Conservation (phyloP, 371 early-diverging fungal genomes). For the Parasitella parasitica region DNA sequence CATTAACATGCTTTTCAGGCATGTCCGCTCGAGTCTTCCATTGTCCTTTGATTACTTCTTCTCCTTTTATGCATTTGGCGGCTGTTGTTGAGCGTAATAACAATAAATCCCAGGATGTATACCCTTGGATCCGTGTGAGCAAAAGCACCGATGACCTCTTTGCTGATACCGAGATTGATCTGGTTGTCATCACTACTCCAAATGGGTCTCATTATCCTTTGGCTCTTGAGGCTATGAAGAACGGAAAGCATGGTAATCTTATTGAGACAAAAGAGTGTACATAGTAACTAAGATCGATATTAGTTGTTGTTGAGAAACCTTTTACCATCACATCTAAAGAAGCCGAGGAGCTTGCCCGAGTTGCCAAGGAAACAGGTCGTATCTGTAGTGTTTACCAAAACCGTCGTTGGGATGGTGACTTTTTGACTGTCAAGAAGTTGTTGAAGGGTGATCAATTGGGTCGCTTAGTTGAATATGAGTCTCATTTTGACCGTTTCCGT, state of each 20-base stretch:
- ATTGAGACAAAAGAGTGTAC: background rate
- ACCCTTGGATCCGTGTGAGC: constrained; percentile 55
- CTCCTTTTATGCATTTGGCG: constrained; percentile 51
- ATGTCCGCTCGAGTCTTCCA: constrained; percentile 61
- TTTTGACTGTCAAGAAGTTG: constrained; percentile 68
- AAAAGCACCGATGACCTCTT: constrained; percentile 60
- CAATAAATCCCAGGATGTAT: constrained; percentile 40
- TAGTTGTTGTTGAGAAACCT: constrained; percentile 78
- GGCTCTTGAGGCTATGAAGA: constrained; percentile 60
- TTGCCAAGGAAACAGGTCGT: constrained; percentile 57
- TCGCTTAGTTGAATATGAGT: constrained; percentile 70
- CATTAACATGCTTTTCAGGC: no score
- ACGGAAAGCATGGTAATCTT: constrained; percentile 63
- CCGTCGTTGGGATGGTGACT: constrained; percentile 83
- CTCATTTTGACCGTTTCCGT: constrained; percentile 77
- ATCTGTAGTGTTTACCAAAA: constrained; percentile 79
- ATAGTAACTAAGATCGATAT: background rate
- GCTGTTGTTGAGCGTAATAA: constrained; percentile 62
- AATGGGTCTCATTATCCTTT: constrained; percentile 67
- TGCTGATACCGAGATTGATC: constrained; percentile 52
- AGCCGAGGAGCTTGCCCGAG: constrained; percentile 54
- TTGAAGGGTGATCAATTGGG: constrained; percentile 58
- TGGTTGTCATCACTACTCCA: constrained; percentile 76
- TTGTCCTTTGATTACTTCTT: constrained; percentile 64
- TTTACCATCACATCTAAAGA: constrained; percentile 66